Base-by-base conservation (phyloP, 306 rosid species). In the Trifolium repens region DNA sequence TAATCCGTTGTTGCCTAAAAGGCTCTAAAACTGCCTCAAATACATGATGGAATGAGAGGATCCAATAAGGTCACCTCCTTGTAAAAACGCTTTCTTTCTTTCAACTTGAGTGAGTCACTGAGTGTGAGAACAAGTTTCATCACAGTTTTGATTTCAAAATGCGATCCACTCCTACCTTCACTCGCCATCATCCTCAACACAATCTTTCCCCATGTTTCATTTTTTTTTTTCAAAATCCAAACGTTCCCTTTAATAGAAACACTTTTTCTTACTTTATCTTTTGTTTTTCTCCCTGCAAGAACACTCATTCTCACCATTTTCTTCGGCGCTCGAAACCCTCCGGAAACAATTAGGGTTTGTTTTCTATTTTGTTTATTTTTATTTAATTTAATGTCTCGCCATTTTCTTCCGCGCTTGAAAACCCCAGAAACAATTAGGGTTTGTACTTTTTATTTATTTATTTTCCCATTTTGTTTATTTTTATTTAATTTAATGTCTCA, bases 311-410 rank as follows among this genome's bases (percentile, higher is more conserved):
- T 13, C 52, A 46, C 52, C 52, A 46, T 46, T 46, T 46, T 4
- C 52, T 12, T 4, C 52, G 2, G 52, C 52, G 1, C 52, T 46
- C 52, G 16, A 46, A 46, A 13, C 84, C 84, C 90, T 91, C 8
- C 96, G 85, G 80, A 79, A 80, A 50, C 88, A 77, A 76, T 74
- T 85, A 71, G 88, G 84, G 90, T 72, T 27, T 54, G 5, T 22
- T 17, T 13, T 46, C 1, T 1, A 32, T 19, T 5, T 42, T 42
- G 1, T 44, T 6, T 16, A 40, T 66, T 66, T 22, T 3, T 19
- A 5, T 54, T 2, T 12, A n/a, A 32, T 4, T 0, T 22, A 22
- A 22, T 22, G 24, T 22, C 24, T 42, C 84, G 24, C 24, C 24
- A 22, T 22, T 22, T 22, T 22, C 24, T 22, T 22, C 24, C 24